phyloP scores from a whole-genome alignment of 768 basidiomycete genomes.

The Suillus weaverae region DNA sequence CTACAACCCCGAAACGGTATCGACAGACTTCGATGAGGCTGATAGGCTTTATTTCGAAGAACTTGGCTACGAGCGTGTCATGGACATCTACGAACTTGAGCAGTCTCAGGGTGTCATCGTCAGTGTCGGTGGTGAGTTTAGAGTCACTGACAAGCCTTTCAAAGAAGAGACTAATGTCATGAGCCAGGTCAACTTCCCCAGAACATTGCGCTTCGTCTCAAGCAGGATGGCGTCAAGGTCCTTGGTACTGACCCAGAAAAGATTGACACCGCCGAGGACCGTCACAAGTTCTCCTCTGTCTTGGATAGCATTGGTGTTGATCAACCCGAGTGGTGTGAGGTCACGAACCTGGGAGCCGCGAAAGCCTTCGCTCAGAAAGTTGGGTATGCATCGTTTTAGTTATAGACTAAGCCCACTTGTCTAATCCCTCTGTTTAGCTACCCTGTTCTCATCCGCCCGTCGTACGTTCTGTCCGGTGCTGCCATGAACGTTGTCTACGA shows the following conservation, averaged over 20 bases:
- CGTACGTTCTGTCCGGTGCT: conserved; percentile 97
- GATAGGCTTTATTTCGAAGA: conserved; percentile 99
- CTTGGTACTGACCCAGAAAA: conserved; percentile 93
- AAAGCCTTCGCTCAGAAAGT: conserved; percentile 89
- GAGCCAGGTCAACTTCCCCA: conserved; percentile 88
- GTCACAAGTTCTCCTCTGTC: conserved; percentile 98
- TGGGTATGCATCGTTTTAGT: conserved; percentile 45
- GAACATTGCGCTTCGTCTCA: conserved; percentile 96
- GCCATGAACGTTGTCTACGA: conserved; percentile 99
- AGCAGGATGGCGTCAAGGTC: conserved; percentile 87
- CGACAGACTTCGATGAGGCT: conserved; percentile 99
- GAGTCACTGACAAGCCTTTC: conserved; percentile 7
- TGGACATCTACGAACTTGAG: conserved; percentile 99
- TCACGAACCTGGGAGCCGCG: conserved; percentile 83
- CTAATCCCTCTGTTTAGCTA: conserved; percentile 52
- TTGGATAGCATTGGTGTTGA: conserved; percentile 94
- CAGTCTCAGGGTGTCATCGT: conserved; percentile 91
- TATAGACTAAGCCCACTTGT: neutral
- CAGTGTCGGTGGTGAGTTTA: conserved; percentile 83
- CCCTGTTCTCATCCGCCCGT: conserved; percentile 96
- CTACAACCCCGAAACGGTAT: conserved; percentile 99
- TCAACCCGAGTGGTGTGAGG: conserved; percentile 96
- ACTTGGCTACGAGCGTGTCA: conserved; percentile 94
- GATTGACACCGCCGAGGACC: conserved; percentile 97
- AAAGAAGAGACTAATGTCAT: neutral